Evolutionary conservation across 2,329 filamentous ascomycete genomes (phyloP).

Genomic region (Exophiala phaeomuriformis): DNA sequence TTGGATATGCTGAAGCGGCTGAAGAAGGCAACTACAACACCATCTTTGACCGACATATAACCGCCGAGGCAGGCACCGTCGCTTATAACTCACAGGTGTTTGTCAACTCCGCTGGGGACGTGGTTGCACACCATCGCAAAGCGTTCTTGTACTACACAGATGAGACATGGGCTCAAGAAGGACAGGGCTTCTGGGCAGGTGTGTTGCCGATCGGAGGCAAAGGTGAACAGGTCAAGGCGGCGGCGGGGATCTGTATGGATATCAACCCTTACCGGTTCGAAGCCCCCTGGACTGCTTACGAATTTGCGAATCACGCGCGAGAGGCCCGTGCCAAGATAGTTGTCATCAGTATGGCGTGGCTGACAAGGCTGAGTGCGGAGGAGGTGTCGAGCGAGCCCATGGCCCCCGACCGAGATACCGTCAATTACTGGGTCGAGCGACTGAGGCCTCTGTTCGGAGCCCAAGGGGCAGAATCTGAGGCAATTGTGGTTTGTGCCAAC

Average conservation of each 20-base stretch:
- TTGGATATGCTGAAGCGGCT: constrained; percentile 54
- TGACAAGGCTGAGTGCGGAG: constrained; percentile 45
- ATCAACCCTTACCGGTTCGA: constrained; percentile 58
- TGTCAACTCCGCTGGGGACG: constrained; percentile 47
- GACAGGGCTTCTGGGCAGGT: constrained; percentile 31
- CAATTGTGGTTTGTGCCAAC: constrained; percentile 44
- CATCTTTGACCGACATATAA: constrained; percentile 21
- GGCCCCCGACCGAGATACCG: constrained; percentile 52
- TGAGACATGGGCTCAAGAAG: constrained; percentile 56
- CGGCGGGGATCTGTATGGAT: constrained; percentile 48
- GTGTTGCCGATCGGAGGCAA: constrained; percentile 28
- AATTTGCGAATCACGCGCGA: constrained; percentile 53
- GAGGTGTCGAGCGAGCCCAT: constrained; percentile 41
- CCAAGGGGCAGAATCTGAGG: constrained; percentile 29
- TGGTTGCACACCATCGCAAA: constrained; percentile 56
- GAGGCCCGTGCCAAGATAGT: constrained; percentile 45
- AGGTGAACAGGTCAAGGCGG: constrained; percentile 34
- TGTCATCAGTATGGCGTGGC: constrained; percentile 58
- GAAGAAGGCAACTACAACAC: constrained; percentile 25
- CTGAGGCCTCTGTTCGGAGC: constrained; percentile 46
- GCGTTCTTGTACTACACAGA: constrained; percentile 61
- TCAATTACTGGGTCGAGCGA: constrained; percentile 57
- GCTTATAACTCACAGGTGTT: constrained; percentile 55
- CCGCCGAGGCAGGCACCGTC: constrained; percentile 16
- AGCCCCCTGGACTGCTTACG: constrained; percentile 52